Base-by-base conservation (phyloP, 2,329 filamentous ascomycete species). In the Apiospora rasikravindrae region DNA sequence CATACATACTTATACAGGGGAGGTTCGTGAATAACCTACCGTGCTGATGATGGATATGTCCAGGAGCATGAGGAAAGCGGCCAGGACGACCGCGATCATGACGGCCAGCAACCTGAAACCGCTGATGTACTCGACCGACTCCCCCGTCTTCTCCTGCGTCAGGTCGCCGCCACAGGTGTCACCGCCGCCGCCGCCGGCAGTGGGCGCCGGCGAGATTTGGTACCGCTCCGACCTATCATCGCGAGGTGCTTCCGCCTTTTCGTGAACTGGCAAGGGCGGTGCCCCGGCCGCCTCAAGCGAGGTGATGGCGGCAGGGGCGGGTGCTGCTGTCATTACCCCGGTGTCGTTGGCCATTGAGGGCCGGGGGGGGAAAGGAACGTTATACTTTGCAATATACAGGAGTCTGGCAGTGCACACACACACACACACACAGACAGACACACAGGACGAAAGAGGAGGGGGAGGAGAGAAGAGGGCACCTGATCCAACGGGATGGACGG, bases 11-110 rank as follows among this genome's bases (percentile, higher is more conserved):
- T 26, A 44, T 26, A 7, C 37, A 33, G 1, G 42, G n/a, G 24
- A 14, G 11, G 8, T 11, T 42, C 13, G 8, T 7, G 40, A 8
- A 11, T 42, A 13, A 71, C 79, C 70, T 73, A 84, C 88, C 5
- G 88, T 89, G 11, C 84, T 81, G 70, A 90, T 82, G 69, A 90
- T 88, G 0, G 87, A 87, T 49, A 82, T 85, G 71, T 89, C 88
- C 4, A 89, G 74, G 73, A 88, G 75, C 78, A 87, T 83, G 24
- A 88, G 74, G 72, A 88, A 88, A 19, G 82, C 81, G 10, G 82
- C 83, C 4, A 85, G 73, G 0, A 84, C 85, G 19, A 88, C 76
- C 2, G 79, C 79, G 7, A 73, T 72, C 24, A 84, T 73, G 11
- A 80, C 74, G 14, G 75, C 53, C 4, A 69, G 24, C 8, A 80